phyloP scores from a whole-genome alignment of 2,329 filamentous ascomycete species.

The Onygena corvina region DNA sequence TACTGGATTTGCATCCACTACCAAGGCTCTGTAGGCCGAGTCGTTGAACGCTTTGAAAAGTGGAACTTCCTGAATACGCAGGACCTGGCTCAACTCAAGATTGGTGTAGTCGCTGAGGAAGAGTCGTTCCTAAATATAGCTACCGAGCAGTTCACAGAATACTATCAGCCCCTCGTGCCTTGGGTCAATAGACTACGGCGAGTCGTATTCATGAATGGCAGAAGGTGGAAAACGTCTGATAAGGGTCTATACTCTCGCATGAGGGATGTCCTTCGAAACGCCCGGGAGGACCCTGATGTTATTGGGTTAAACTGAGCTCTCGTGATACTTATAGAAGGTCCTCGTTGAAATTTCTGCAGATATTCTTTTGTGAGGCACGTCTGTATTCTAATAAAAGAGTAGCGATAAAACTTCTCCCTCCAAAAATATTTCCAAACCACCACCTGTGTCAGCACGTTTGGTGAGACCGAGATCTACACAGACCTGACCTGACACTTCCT shows the following conservation, averaged over 20 bases:
- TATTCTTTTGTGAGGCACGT: no score
- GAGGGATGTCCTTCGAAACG: background rate
- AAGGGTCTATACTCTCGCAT: background rate
- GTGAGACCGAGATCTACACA: no score
- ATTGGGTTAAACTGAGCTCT: background rate
- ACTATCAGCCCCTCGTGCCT: constrained; percentile 29
- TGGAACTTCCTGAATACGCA: constrained; percentile 18
- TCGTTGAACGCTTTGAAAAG: constrained; percentile 15
- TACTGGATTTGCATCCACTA: constrained; percentile 40
- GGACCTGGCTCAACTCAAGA: constrained; percentile 17
- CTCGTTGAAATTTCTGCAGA: no score
- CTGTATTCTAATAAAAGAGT: no score
- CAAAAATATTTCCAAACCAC: no score
- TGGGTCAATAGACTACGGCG: constrained; percentile 31
- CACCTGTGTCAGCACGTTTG: no score
- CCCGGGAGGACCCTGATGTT: background rate
- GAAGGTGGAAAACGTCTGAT: background rate
- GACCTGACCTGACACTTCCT: no score
- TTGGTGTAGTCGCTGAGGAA: constrained; percentile 19
- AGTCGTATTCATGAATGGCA: constrained; percentile 25
- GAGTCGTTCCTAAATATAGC: constrained; percentile 20
- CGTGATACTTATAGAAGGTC: no score
- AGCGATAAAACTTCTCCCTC: no score
- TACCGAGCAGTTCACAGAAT: constrained; percentile 9
- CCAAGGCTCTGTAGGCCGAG: constrained; percentile 19